phyloP scores from a whole-genome alignment of 257 asterid species.

The Plantago elongata region DNA sequence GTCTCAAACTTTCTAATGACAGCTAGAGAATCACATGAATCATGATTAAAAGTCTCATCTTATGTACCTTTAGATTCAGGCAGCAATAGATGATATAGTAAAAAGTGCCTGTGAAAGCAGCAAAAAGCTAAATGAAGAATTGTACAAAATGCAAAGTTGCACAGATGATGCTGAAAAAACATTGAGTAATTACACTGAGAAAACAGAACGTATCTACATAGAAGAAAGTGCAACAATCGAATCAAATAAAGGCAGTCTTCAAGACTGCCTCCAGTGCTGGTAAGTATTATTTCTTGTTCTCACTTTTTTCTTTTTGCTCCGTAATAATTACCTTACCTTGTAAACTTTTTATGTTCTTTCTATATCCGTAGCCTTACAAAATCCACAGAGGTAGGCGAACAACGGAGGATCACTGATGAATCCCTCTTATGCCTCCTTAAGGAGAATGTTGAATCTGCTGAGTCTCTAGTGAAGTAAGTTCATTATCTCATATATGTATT shows the following conservation, averaged over 20 bases:
- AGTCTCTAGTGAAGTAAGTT: constrained; percentile 37
- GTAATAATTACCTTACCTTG: background rate
- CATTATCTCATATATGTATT: background rate
- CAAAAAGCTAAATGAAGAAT: constrained; percentile 29
- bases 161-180: constrained; percentile 30
- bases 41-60: background rate
- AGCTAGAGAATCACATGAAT: background rate
- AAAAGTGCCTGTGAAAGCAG: constrained; percentile 27
- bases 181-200: constrained; percentile 29
- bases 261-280: constrained; percentile 35
- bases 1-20: background rate
- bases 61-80: constrained; percentile 34
- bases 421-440: constrained; percentile 26
- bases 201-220: constrained; percentile 20
- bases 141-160: constrained; percentile 26
- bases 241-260: constrained; percentile 29
- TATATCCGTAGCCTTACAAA: constrained; percentile 27
- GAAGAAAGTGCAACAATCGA: constrained; percentile 30
- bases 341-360: constrained; percentile 2
- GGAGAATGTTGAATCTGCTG: constrained; percentile 26
- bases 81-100: constrained; percentile 27
- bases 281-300: constrained; percentile 1
- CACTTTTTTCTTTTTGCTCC: background rate
- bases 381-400: constrained; percentile 32
- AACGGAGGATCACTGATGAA: constrained; percentile 30